Evolutionary conservation across 805 yeast species (phyloP).

Genomic region (Saturnispora bothae): DNA sequence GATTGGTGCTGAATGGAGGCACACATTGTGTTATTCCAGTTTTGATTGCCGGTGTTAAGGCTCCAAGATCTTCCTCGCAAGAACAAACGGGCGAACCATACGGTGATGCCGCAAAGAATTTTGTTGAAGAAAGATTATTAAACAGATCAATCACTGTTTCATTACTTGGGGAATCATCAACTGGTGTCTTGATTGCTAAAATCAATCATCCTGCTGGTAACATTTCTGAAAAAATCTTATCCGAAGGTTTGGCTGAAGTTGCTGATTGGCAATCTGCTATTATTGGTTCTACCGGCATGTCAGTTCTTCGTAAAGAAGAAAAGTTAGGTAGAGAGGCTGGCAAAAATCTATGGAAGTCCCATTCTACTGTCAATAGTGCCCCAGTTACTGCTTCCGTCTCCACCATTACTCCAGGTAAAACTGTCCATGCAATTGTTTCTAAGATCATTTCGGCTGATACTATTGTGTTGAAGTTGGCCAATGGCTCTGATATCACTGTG

Average conservation of each 20-base stretch:
- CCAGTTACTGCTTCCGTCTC: constrained; percentile 14
- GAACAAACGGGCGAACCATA: constrained; percentile 40
- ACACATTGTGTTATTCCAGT: constrained; percentile 50
- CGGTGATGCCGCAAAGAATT: constrained; percentile 56
- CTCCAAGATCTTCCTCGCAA: constrained; percentile 54
- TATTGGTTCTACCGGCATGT: constrained; percentile 58
- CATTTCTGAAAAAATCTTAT: constrained; percentile 56
- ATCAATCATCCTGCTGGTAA: constrained; percentile 69
- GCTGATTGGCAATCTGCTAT: constrained; percentile 70
- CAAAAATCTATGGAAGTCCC: constrained; percentile 44
- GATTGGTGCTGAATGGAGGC: constrained; percentile 33
- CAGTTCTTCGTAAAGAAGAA: constrained; percentile 52
- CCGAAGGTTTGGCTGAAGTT: constrained; percentile 62
- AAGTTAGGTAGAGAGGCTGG: constrained; percentile 46
- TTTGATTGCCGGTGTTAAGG: constrained; percentile 60
- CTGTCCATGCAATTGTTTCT: constrained; percentile 44
- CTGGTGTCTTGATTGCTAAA: constrained; percentile 50
- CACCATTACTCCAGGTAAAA: constrained; percentile 34
- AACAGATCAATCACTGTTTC: constrained; percentile 48
- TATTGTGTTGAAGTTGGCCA: constrained; percentile 38
- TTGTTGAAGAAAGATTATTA: constrained; percentile 53
- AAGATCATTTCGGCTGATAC: constrained; percentile 64
- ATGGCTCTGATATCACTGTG: constrained; percentile 49
- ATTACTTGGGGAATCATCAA: constrained; percentile 49
- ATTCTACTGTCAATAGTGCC: constrained; percentile 15